These are phyloP conservation scores for Salix arbutifolia DNA, from an alignment of 345 rosid genomes.

Conservation along the genomic window DNA sequence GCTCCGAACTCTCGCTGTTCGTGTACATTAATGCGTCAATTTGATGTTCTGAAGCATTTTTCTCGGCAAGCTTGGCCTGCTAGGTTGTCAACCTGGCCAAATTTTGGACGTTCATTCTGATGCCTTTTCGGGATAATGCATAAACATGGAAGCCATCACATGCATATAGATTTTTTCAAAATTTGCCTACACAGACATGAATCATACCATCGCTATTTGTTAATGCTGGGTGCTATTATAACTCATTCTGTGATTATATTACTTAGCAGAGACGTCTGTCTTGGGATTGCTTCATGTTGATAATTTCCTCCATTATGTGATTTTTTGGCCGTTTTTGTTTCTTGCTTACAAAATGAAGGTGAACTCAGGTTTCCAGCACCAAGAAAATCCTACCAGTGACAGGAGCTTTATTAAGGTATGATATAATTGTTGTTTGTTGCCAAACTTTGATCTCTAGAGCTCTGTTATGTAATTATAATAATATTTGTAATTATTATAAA, in stretches of 20 bases:
- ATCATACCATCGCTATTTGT: not conserved
- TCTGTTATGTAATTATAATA: not conserved
- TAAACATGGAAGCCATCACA: not conserved
- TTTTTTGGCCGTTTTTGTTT: constrained; percentile 1
- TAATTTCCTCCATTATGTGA: not conserved
- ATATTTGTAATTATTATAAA: not conserved
- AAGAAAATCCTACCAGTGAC: constrained; percentile 26
- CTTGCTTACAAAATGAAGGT: constrained; percentile 25
- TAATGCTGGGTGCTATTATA: not conserved
- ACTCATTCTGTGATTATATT: not conserved
- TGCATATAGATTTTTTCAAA: not conserved
- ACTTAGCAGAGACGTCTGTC: not conserved
- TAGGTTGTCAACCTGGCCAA: not conserved
- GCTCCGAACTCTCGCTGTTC: not conserved
- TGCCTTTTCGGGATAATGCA: not conserved
- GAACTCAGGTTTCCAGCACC: constrained; percentile 59
- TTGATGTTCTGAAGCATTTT: not conserved
- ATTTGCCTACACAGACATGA: not conserved
- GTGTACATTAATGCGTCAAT: not conserved
- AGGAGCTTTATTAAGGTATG: constrained; percentile 65
- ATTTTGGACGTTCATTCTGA: not conserved
- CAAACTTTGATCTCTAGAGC: constrained; percentile 1
- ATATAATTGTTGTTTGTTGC: constrained; percentile 39
- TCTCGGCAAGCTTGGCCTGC: not conserved
- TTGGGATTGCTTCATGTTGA: not conserved